Evolutionary conservation across 176 grass and related monocot genomes (phyloP).

Genomic region (Ensete glaucum): DNA sequence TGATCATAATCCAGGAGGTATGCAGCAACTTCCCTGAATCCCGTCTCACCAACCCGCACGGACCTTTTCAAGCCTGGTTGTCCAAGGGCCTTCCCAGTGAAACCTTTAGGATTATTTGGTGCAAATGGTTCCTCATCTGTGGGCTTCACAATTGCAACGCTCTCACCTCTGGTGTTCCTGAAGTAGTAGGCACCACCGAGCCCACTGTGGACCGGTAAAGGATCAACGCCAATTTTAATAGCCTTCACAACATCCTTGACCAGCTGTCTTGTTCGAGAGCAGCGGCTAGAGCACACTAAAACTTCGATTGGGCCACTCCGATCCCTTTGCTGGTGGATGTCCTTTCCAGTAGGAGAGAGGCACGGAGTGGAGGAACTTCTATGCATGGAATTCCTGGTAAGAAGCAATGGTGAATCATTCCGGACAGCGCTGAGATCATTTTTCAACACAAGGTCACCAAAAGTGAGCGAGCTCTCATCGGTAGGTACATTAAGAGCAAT

Average conservation of each 20-base stretch:
- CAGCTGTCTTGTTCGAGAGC: conserved; percentile 33
- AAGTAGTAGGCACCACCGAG: conserved; percentile 79
- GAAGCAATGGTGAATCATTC: conserved; percentile 57
- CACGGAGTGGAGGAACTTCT: conserved; percentile 67
- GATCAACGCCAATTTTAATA: conserved; percentile 56
- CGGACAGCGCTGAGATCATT: conserved; percentile 58
- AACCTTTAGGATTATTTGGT: conserved; percentile 85
- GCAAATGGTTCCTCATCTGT: conserved; percentile 79
- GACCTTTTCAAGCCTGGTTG: conserved; percentile 67
- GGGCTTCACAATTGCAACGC: conserved; percentile 67
- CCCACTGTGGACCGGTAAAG: conserved; percentile 39
- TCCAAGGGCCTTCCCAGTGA: conserved; percentile 60
- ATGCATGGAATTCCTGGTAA: conserved; percentile 55
- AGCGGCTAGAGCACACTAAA: conserved; percentile 41
- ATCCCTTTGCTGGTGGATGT: conserved; percentile 40
- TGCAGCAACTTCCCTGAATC: conserved; percentile 67
- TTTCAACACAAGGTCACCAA: conserved; percentile 56
- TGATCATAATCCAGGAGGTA: conserved; percentile 57
- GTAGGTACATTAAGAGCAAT: conserved; percentile 52
- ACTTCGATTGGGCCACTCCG: conserved; percentile 46
- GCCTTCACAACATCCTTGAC: conserved; percentile 60
- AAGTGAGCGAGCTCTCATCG: conserved; percentile 57
- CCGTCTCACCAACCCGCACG: conserved; percentile 62
- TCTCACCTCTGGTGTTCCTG: conserved; percentile 52
- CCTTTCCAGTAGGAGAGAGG: conserved; percentile 46